Percentiles rank a stretch among this genome's conserved stretches.
Evolutionary conservation across 768 basidiomycete species (phyloP).

Genomic region (Amanita muscaria): DNA sequence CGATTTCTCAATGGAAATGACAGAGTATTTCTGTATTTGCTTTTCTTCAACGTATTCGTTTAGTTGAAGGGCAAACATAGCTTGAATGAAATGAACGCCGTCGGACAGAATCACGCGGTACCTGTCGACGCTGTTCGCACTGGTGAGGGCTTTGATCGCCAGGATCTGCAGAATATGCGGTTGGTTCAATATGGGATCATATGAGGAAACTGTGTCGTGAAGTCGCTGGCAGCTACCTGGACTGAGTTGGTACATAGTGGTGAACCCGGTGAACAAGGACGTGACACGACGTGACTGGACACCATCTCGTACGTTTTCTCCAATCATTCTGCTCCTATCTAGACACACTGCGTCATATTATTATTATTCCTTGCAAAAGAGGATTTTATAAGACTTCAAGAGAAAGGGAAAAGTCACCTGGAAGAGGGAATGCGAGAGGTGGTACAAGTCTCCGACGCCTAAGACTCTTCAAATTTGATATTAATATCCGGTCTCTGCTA

Average conservation of each 20-base stretch:
- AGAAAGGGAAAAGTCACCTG: no score
- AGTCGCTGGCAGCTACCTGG: conserved; percentile 48
- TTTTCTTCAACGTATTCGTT: conserved; percentile 65
- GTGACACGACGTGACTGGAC: conserved; percentile 7
- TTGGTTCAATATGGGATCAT: conserved; percentile 32
- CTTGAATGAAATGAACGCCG: conserved; percentile 77
- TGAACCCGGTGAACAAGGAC: conserved; percentile 15
- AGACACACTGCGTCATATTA: no score
- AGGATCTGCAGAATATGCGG: conserved; percentile 68
- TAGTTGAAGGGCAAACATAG: conserved; percentile 91
- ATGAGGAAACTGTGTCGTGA: conserved; percentile 32
- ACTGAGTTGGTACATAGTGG: conserved; percentile 44
- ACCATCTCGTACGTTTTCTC: no score
- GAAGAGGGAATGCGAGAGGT: no score
- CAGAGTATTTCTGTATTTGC: conserved; percentile 50
- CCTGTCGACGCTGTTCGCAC: conserved; percentile 35
- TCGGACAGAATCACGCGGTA: conserved; percentile 86
- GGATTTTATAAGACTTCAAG: no score
- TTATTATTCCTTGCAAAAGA: no score
- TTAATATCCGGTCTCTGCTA: no score
- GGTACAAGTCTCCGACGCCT: no score
- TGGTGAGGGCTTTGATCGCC: conserved; percentile 67
- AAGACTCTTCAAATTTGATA: no score
- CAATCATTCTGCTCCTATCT: no score
- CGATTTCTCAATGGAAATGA: conserved; percentile 65